Base-by-base conservation (phyloP, 768 basidiomycete genomes). In the Russula virescens region DNA sequence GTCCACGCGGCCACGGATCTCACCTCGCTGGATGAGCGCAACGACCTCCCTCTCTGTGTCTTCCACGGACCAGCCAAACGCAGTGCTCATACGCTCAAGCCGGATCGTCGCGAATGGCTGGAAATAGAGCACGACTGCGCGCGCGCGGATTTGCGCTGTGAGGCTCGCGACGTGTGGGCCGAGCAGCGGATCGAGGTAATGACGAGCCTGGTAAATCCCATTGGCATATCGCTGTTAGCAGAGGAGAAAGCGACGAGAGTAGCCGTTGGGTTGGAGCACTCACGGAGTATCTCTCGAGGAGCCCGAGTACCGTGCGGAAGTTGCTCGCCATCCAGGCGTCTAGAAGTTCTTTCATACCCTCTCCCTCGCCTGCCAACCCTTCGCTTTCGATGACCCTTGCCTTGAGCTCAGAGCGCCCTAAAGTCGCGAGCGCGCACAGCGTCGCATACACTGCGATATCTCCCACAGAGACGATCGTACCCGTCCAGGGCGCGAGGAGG, bases 371-470 rank as follows among this genome's bases (percentile, higher is more conserved):
- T 19, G 55, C 48, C 25, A 62, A 23, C 9, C 66, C 65, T 26
- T 66, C 66, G 14, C 56, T 49, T 28, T 66, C 66, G 38, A 94
- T 71, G 70, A 94, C 94, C 68, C 82, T 81, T 0, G 80, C 64
- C 70, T 88, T 88, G 75, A 98, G 85, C 19, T 82, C 79, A 0
- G 81, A 78, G 7, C 96, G 83, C 5, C 83, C 75, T 61, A 92
- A 79, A 45, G 82, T 89, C 0, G 94, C 88, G 5, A 98, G 83
- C 3, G 89, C 88, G 68, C 91, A 94, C 0, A 98, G 75, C 0
- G 88, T 87, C 11, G 87, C 88, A 70, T 94, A 94, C 43, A 96
- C 83, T 2, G 91, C 93, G 51, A 98, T 84, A 73, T 98, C 96
- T 5, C 82, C 81, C 0, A 90, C 82, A 0, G 91, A 81, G 42